These are phyloP conservation scores for Monilinia fructigena DNA, from an alignment of 2,329 filamentous ascomycete species.

Conservation along the genomic window DNA sequence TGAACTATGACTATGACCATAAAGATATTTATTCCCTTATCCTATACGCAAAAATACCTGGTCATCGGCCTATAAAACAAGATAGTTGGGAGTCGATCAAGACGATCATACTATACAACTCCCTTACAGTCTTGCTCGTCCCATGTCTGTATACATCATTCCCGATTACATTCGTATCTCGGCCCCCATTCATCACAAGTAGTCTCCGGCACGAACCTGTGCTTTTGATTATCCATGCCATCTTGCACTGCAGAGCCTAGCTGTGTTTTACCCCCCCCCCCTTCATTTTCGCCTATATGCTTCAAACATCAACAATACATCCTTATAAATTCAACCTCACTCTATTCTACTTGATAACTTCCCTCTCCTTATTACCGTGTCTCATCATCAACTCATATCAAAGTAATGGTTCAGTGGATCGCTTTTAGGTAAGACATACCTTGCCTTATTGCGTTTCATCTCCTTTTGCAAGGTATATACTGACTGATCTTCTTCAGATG, in stretches of 20 bases:
- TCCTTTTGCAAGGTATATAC: not conserved
- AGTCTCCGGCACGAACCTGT: too few species aligned
- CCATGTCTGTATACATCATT: not conserved
- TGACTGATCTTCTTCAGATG: constrained; percentile 4
- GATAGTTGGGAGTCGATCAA: not conserved
- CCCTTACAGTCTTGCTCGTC: not conserved
- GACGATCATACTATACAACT: not conserved
- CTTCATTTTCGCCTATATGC: not conserved
- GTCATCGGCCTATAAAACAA: not conserved
- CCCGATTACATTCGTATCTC: not conserved
- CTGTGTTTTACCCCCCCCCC: not conserved
- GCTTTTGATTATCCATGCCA: too few species aligned
- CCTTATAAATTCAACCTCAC: not conserved
- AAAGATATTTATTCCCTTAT: too few species aligned
- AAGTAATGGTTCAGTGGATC: not conserved
- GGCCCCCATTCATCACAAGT: too few species aligned
- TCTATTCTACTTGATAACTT: not conserved
- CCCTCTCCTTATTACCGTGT: not conserved
- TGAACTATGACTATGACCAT: too few species aligned
- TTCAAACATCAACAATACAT: not conserved
- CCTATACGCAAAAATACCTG: not conserved
- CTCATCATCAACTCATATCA: not conserved
- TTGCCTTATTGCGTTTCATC: constrained; percentile 4
- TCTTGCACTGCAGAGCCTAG: not conserved
- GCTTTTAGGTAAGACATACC: not conserved